phyloP scores from a whole-genome alignment of 208 protist genomes.

The Crithidia expoeki region DNA sequence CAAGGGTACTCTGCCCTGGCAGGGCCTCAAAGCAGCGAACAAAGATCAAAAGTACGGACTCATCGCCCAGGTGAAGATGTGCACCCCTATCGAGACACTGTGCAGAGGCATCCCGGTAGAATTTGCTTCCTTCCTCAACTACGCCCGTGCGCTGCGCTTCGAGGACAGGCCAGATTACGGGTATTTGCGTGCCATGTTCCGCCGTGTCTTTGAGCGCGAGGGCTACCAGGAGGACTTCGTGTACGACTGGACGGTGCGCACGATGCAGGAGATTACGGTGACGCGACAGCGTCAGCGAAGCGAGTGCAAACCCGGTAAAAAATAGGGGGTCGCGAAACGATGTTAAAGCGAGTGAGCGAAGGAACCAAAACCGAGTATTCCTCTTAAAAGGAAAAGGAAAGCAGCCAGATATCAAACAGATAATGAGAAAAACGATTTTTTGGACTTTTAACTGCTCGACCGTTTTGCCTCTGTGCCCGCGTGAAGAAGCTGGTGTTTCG shows the following conservation, averaged over 20 bases:
- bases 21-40: constrained; percentile 95
- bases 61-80: constrained; percentile 98
- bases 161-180: constrained; percentile 99
- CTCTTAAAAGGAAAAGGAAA: too few relatives aligned
- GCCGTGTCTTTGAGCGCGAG: constrained; percentile 98
- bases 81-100: constrained; percentile 94
- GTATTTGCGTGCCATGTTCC: constrained; percentile 98
- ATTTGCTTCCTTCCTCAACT: constrained; percentile 98
- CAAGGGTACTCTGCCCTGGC: constrained; percentile 98
- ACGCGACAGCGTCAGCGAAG: constrained; percentile 9
- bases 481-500: too few relatives aligned
- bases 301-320: constrained; percentile 13
- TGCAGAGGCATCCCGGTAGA: constrained; percentile 95
- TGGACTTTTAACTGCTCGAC: too few relatives aligned
- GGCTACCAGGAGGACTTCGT: constrained; percentile 98
- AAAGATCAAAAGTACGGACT: constrained; percentile 99
- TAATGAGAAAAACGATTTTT: too few relatives aligned
- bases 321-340: background rate
- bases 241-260: constrained; percentile 97
- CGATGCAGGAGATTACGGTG: constrained; percentile 19
- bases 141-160: constrained; percentile 96
- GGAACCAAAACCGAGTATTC: background rate
- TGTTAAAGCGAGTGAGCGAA: background rate
- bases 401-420: too few relatives aligned
- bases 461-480: too few relatives aligned